A percentile compares a stretch with the other conserved stretches of the same genome.
These are phyloP conservation scores for Westerdykella sp. DNA, from an alignment of 2,329 filamentous ascomycete species.

Conservation along the genomic window DNA sequence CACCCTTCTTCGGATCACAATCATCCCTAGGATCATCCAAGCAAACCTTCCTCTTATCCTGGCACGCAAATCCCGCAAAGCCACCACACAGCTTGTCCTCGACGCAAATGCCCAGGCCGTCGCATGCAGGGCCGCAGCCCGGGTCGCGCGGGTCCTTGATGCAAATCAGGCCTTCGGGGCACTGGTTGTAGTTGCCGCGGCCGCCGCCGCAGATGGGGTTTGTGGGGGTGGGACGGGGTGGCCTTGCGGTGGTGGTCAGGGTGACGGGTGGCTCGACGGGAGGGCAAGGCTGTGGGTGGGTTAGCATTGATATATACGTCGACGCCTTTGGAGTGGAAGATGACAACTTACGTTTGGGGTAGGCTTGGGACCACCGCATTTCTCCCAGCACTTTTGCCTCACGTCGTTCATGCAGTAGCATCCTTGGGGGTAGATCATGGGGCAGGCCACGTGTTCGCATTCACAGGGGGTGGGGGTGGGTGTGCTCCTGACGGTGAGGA, in stretches of 20 bases:
- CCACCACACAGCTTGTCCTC: slow-evolving; percentile 38
- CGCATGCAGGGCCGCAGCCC: slow-evolving; percentile 31
- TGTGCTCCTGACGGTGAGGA: slow-evolving; percentile 1
- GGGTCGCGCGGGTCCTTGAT: slow-evolving; percentile 26
- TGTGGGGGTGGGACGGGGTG: slow-evolving; percentile 5
- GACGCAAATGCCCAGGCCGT: slow-evolving; percentile 31
- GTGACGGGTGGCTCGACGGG: background rate
- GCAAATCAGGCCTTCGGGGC: slow-evolving; percentile 17
- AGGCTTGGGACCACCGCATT: slow-evolving; percentile 23
- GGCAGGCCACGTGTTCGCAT: slow-evolving; percentile 17
- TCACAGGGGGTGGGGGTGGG: slow-evolving; percentile 11
- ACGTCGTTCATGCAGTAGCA: slow-evolving; percentile 23
- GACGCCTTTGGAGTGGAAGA: too few species aligned
- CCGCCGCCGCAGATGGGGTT: slow-evolving; percentile 25
- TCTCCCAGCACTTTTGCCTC: slow-evolving; percentile 18
- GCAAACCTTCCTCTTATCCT: slow-evolving; percentile 29
- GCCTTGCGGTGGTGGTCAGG: background rate
- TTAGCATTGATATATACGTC: background rate
- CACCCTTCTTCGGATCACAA: slow-evolving; percentile 37
- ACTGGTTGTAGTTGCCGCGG: slow-evolving; percentile 9
- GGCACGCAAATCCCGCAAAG: slow-evolving; percentile 34
- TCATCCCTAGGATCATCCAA: slow-evolving; percentile 41
- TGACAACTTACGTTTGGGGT: slow-evolving; percentile 6
- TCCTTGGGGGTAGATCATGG: slow-evolving; percentile 19
- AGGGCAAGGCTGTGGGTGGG: slow-evolving; percentile 8